Evolutionary conservation across 352 stramenopile species (phyloP).

Genomic region (Phytophthora chlamydospora): DNA sequence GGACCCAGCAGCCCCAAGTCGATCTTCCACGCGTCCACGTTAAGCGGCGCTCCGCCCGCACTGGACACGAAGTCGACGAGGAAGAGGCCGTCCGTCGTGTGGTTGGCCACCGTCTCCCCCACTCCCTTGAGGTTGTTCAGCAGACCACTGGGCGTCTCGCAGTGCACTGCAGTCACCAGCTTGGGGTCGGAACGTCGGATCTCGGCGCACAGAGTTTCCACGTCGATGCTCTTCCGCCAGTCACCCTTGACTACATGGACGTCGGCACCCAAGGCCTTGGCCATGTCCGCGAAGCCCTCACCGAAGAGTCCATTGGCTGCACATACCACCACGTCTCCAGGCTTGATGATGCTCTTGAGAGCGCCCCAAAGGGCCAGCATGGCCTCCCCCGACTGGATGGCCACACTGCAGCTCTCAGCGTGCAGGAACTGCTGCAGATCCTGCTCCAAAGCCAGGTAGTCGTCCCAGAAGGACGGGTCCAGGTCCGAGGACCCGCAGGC

Average conservation of each 20-base stretch:
- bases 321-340: constrained; percentile 53
- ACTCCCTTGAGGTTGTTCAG: constrained; percentile 59
- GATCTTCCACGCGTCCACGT: constrained; percentile 51
- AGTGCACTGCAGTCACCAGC: constrained; percentile 61
- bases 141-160: constrained; percentile 56
- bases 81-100: constrained; percentile 59
- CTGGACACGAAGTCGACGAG: constrained; percentile 68
- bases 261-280: constrained; percentile 42
- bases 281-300: constrained; percentile 58
- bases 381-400: constrained; percentile 63
- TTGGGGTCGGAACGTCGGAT: constrained; percentile 53
- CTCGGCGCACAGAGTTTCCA: constrained; percentile 36
- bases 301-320: constrained; percentile 57
- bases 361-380: constrained; percentile 64
- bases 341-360: constrained; percentile 49
- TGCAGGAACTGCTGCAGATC: constrained; percentile 42
- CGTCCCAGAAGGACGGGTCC: constrained; percentile 58
- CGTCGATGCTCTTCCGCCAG: constrained; percentile 50
- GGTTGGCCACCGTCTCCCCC: constrained; percentile 40
- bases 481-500: constrained; percentile 52
- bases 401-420: constrained; percentile 41
- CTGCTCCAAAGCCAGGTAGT: constrained; percentile 53
- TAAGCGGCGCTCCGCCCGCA: constrained; percentile 40
- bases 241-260: constrained; percentile 45
- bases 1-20: constrained; percentile 53